Percentiles rank a stretch among this genome's conserved stretches.
Conservation (phyloP, 208 protist species). For the Acanthamoeba royreba region DNA sequence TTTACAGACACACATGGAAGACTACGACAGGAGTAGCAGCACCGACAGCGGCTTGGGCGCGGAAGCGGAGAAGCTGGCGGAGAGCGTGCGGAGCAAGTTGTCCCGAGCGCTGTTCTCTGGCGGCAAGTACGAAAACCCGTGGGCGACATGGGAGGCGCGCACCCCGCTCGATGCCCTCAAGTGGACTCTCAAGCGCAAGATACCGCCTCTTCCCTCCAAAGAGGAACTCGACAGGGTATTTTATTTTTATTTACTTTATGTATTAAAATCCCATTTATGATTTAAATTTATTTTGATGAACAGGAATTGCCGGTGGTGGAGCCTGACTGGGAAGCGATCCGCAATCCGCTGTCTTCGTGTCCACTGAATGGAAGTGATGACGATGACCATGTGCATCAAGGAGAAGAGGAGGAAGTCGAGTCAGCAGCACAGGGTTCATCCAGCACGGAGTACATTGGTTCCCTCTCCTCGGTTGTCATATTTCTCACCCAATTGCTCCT, state of each 20-base stretch:
- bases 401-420: not conserved
- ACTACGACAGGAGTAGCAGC: too few species aligned
- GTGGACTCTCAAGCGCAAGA: not conserved
- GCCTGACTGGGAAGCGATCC: slow-evolving; percentile 21
- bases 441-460: too few species aligned
- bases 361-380: not conserved
- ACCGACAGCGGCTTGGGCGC: too few species aligned
- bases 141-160: not conserved
- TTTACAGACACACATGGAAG: too few species aligned
- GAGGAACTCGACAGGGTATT: not conserved
- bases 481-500: not conserved
- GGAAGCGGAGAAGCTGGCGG: too few species aligned
- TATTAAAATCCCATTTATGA: not conserved
- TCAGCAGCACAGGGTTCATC: not conserved
- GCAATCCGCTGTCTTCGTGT: not conserved
- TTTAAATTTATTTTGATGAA: not conserved
- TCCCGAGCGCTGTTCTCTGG: not conserved
- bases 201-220: not conserved
- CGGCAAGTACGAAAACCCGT: slow-evolving; percentile 31
- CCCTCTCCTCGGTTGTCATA: too few species aligned
- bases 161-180: not conserved
- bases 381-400: not conserved
- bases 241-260: not conserved
- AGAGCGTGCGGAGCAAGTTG: too few species aligned
- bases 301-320: not conserved